Percentiles rank a stretch among this genome's conserved stretches.
These are phyloP conservation scores for Dactylellina parvicollis DNA, from an alignment of 2,329 filamentous ascomycete genomes.

Conservation along the genomic window DNA sequence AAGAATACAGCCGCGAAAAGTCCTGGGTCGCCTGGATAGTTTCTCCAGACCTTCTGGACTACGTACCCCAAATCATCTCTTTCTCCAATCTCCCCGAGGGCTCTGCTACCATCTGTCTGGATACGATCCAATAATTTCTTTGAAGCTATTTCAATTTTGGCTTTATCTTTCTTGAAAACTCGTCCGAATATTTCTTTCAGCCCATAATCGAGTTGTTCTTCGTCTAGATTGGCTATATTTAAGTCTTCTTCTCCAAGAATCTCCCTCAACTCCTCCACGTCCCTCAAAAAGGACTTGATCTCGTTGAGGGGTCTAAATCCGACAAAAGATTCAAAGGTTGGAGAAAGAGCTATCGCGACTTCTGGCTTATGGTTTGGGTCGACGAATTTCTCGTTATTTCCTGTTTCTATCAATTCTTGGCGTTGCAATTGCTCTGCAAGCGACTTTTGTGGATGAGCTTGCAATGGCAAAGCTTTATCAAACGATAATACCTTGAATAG, in stretches of 20 bases:
- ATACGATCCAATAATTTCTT: constrained; percentile 26
- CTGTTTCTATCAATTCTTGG: background rate
- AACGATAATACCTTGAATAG: constrained; percentile 32
- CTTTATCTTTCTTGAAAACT: constrained; percentile 29
- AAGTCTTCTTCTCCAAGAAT: constrained; percentile 2
- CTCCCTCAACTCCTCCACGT: constrained; percentile 28
- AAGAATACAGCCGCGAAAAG: constrained; percentile 34
- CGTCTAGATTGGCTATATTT: background rate
- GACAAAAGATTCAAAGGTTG: constrained; percentile 27
- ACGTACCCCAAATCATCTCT: constrained; percentile 28
- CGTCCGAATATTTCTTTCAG: constrained; percentile 19
- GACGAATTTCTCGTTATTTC: background rate
- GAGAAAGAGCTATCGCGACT: constrained; percentile 20
- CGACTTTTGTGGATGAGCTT: constrained; percentile 16
- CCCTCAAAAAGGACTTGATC: constrained; percentile 24
- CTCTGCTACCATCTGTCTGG: constrained; percentile 11
- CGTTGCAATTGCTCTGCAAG: constrained; percentile 23
- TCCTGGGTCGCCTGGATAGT: constrained; percentile 22
- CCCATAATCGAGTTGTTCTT: background rate
- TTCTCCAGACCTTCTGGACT: constrained; percentile 27
- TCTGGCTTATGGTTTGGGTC: constrained; percentile 15
- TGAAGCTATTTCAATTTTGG: constrained; percentile 1
- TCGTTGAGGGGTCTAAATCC: constrained; percentile 26
- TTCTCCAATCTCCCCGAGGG: constrained; percentile 30
- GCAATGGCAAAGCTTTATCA: constrained; percentile 24